Base-by-base conservation (phyloP, 177 flowering plant genomes). In the Vitis hybrid region DNA sequence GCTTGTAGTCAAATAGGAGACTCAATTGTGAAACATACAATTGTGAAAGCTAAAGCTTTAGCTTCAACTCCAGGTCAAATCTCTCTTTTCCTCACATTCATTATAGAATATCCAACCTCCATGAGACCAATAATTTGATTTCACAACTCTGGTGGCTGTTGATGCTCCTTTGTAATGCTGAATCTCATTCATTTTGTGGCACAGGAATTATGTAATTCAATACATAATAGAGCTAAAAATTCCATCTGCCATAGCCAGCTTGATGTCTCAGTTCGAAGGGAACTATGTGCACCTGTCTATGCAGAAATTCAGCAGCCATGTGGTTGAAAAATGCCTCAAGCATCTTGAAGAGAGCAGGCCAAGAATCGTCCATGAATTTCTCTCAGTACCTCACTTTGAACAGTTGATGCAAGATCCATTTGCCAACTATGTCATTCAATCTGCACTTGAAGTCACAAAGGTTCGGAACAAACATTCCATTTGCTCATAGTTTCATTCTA, bases 221-320 rank as follows among this genome's bases (percentile, higher is more conserved):
- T 86, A 67, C 74, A 74, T 93, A 40, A 65, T 93, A 52, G 93
- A 88, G 59, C 74, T 81, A 21, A 80, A 84, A 73, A 78, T 76
- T 52, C 88, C 89, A 40, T 70, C 75, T 21, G 86, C 79, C 18
- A 68, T 66, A 15, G 71, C 80, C 70, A 79, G 50, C 14, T 52
- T 93, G 79, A 75, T 75, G 52, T 78, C 84, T 75, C 91, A 82
- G 70, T 87, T 92, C 35, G 77, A 83, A 67, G 91, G 91, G 52
- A 79, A 86, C 66, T 93, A 81, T 68, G 87, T 82, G 11, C 81
- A 81, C 57, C 88, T 93, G 48, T 82, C 97, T 6, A 78, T n/a
- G 40, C 92, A 87, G 79, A 93, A 93, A 66, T 91, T 83, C 75
- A 82, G 98, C 74, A 91, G 98, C 71, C 88, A 91, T 56, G 97